phyloP scores from a whole-genome alignment of 2,329 filamentous ascomycete species.

The Trichoderma cornu-damae region DNA sequence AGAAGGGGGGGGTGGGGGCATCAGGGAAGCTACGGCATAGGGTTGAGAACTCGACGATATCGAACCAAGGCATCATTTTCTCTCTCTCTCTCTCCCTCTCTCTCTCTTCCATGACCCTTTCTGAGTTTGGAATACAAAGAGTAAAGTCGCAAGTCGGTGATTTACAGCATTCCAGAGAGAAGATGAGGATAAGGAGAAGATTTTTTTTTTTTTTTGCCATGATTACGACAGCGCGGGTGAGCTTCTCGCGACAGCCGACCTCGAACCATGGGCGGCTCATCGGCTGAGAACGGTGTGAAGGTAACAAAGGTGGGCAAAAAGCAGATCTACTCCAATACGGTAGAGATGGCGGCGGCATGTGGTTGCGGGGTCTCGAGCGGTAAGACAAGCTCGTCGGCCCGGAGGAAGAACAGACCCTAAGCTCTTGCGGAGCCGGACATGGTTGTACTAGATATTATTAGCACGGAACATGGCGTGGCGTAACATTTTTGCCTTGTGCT shows the following conservation, averaged over 20 bases:
- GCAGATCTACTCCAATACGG: too few species aligned
- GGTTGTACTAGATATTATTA: background rate
- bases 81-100: background rate
- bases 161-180: background rate
- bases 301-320: background rate
- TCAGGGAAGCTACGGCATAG: background rate
- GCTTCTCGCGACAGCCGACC: background rate
- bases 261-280: background rate
- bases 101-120: too few species aligned
- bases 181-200: background rate
- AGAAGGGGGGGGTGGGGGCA: background rate
- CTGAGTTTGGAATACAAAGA: background rate
- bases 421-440: conserved; percentile 5
- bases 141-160: background rate
- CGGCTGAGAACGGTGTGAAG: background rate
- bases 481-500: background rate
- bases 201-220: too few species aligned
- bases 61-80: background rate
- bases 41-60: background rate
- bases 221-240: background rate
- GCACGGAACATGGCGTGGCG: background rate
- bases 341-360: background rate
- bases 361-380: background rate
- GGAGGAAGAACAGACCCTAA: background rate
- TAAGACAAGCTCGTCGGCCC: background rate